A percentile compares a stretch with the other conserved stretches of the same genome.
phyloP scores from a whole-genome alignment of 805 yeast species.

The Myxozyma udenii region DNA sequence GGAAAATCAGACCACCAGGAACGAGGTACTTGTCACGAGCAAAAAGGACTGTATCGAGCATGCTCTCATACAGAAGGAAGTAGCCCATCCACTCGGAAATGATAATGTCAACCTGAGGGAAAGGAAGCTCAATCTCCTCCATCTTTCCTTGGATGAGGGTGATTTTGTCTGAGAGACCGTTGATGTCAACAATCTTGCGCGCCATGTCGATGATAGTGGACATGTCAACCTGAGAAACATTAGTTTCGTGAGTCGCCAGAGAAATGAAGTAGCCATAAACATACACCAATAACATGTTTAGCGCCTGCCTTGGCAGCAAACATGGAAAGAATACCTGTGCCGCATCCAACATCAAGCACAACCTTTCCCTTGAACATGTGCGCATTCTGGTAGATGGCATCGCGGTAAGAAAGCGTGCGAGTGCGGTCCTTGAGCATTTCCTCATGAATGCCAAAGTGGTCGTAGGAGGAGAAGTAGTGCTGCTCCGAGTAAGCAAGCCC shows the following conservation, averaged over 20 bases:
- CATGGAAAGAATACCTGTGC: constrained; percentile 88
- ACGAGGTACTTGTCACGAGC: constrained; percentile 86
- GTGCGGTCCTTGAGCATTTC: constrained; percentile 88
- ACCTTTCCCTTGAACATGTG: constrained; percentile 77
- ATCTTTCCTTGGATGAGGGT: constrained; percentile 85
- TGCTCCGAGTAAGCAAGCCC: constrained; percentile 20
- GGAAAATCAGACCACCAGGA: constrained; percentile 78
- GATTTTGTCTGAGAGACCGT: constrained; percentile 75
- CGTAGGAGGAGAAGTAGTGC: constrained; percentile 83
- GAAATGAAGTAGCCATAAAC: constrained; percentile 41
- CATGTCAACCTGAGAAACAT: constrained; percentile 62
- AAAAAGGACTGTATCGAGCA: constrained; percentile 91
- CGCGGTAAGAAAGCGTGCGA: constrained; percentile 76
- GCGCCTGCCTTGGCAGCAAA: constrained; percentile 93
- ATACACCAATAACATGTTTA: constrained; percentile 91
- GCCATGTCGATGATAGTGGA: constrained; percentile 96
- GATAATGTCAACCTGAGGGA: constrained; percentile 85
- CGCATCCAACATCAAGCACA: constrained; percentile 92
- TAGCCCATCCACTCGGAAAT: constrained; percentile 99
- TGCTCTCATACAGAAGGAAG: constrained; percentile 89
- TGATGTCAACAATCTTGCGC: constrained; percentile 62
- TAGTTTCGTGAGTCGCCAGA: neutral
- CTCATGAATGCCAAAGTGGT: constrained; percentile 87
- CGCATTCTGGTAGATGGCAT: constrained; percentile 78
- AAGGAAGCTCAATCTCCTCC: constrained; percentile 87